Evolutionary conservation across 306 rosid species (phyloP).

Genomic region (Dalbergia oliveri): DNA sequence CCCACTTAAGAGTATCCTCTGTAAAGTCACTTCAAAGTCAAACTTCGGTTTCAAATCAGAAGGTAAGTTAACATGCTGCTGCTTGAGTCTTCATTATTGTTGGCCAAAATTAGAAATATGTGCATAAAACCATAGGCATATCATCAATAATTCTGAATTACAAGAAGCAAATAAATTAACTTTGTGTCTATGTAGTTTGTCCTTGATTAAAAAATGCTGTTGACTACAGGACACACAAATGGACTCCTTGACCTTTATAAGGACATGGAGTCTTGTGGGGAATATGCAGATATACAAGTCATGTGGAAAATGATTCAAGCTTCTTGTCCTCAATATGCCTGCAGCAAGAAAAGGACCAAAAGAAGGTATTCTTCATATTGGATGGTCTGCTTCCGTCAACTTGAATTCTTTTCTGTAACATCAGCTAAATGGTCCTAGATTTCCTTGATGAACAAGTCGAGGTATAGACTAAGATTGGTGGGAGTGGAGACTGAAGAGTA

Average conservation of each 20-base stretch:
- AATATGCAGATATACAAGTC: constrained; percentile 79
- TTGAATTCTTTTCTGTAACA: constrained; percentile 28
- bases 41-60: constrained; percentile 51
- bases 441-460: constrained; percentile 25
- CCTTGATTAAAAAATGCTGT: constrained; percentile 16
- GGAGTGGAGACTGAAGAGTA: neutral
- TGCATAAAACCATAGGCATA: neutral
- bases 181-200: constrained; percentile 29
- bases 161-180: constrained; percentile 2
- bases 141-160: neutral
- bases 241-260: constrained; percentile 70
- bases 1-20: constrained; percentile 61
- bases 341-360: constrained; percentile 38
- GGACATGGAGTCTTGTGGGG: constrained; percentile 83
- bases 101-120: neutral
- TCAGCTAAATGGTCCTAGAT: neutral
- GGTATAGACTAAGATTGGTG: neutral
- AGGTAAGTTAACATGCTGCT: constrained; percentile 54
- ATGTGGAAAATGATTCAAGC: constrained; percentile 96
- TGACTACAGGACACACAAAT: constrained; percentile 60
- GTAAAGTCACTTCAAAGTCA: constrained; percentile 50
- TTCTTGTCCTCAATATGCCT: constrained; percentile 53
- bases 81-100: constrained; percentile 2
- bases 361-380: constrained; percentile 45
- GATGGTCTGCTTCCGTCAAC: constrained; percentile 58